Conservation (phyloP, 106 monocot species). For the Allium fistulosum region DNA sequence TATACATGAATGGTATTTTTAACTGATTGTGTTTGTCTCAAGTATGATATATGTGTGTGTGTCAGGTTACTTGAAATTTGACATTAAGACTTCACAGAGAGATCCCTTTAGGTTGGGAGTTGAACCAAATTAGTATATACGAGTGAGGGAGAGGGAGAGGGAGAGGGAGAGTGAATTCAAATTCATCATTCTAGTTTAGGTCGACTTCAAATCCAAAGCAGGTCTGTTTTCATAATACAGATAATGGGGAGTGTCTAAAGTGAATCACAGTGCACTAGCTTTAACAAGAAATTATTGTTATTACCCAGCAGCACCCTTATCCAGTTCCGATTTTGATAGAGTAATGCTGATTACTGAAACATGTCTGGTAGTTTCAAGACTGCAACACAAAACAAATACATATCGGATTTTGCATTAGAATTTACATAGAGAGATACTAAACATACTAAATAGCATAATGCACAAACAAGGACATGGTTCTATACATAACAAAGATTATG, state of each 20-base stretch:
- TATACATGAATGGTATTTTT: background rate
- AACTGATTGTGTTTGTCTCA: background rate
- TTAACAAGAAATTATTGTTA: background rate
- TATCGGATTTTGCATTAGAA: background rate
- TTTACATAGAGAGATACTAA: too few relatives aligned
- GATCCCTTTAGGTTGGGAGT: too few relatives aligned
- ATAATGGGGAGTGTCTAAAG: background rate
- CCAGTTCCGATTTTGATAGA: constrained; percentile 43
- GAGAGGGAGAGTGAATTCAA: background rate
- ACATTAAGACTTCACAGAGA: too few relatives aligned
- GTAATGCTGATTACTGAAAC: constrained; percentile 60
- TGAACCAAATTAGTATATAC: too few relatives aligned
- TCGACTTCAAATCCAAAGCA: background rate
- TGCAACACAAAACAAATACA: constrained; percentile 12
- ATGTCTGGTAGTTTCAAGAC: constrained; percentile 64
- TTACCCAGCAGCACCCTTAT: constrained; percentile 52
- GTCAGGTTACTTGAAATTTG: too few relatives aligned
- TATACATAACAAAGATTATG: too few relatives aligned
- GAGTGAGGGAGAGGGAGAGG: background rate
- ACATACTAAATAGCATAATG: too few relatives aligned
- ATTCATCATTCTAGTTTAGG: background rate
- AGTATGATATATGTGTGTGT: background rate
- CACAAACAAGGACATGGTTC: too few relatives aligned
- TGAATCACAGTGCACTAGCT: background rate
- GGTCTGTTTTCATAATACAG: background rate